These are phyloP conservation scores for Penicillium frequentans DNA, from an alignment of 2,329 filamentous ascomycete species.

Conservation along the genomic window DNA sequence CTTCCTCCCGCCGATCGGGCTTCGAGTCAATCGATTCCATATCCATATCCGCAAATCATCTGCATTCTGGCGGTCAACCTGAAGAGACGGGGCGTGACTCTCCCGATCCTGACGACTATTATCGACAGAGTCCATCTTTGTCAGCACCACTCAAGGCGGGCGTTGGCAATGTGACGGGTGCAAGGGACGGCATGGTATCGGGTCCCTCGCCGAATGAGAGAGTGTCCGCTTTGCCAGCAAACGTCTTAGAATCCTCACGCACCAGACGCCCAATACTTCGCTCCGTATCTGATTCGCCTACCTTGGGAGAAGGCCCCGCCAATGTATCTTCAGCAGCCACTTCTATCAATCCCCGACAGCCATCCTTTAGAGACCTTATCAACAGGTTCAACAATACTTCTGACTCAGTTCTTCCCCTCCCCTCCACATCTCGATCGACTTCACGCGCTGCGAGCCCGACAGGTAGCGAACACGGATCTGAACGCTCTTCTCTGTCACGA, in stretches of 20 bases:
- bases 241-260: constrained; percentile 22
- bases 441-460: constrained; percentile 38
- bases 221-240: constrained; percentile 29
- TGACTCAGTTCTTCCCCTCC: constrained; percentile 46
- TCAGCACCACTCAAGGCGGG: constrained; percentile 18
- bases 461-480: constrained; percentile 25
- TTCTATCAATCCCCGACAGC: constrained; percentile 46
- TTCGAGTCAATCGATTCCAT: constrained; percentile 14
- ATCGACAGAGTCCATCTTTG: constrained; percentile 46
- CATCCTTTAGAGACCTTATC: constrained; percentile 79
- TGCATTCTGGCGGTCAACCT: constrained; percentile 15
- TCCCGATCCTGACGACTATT: constrained; percentile 54
- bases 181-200: constrained; percentile 22
- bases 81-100: constrained; percentile 25
- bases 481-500: constrained; percentile 30
- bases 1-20: constrained; percentile 21
- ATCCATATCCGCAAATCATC: constrained; percentile 21
- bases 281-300: constrained; percentile 34
- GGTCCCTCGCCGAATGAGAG: constrained; percentile 17
- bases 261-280: constrained; percentile 27
- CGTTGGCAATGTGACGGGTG: constrained; percentile 23
- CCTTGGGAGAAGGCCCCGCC: constrained; percentile 16
- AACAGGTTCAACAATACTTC: constrained; percentile 72
- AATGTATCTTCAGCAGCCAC: constrained; percentile 14
- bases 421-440: constrained; percentile 32